Conservation (phyloP, 352 stramenopile species). For the Globisporangium paroecandrum region DNA sequence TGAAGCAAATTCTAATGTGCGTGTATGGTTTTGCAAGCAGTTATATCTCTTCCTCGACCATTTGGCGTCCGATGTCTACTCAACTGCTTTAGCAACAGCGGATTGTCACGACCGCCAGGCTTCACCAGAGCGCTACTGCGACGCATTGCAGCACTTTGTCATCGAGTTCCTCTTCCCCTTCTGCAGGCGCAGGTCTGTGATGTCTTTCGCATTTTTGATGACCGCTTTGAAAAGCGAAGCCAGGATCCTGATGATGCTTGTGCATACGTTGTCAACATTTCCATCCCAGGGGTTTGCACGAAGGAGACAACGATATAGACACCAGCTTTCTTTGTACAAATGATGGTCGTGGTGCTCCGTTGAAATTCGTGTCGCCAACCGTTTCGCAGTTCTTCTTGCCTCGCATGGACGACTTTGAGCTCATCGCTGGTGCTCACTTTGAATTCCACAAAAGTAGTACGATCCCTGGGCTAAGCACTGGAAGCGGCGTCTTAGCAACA, state of each 20-base stretch:
- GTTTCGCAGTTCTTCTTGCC: slow-evolving; percentile 1
- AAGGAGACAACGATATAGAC: not conserved
- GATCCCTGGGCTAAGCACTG: too few species aligned
- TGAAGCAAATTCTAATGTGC: not conserved
- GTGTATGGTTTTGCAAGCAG: not conserved
- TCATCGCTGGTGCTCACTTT: slow-evolving; percentile 1
- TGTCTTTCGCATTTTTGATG: not conserved
- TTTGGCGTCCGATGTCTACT: not conserved
- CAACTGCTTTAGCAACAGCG: not conserved
- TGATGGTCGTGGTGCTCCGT: not conserved
- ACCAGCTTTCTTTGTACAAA: not conserved
- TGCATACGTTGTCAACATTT: not conserved
- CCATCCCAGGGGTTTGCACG: not conserved
- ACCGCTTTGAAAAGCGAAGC: not conserved
- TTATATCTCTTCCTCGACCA: slow-evolving; percentile 6
- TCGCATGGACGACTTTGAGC: slow-evolving; percentile 8
- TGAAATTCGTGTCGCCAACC: not conserved
- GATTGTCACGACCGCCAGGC: not conserved
- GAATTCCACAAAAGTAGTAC: not conserved
- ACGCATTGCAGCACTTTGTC: slow-evolving; percentile 2
- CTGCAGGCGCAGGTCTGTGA: slow-evolving; percentile 2
- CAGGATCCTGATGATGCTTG: not conserved
- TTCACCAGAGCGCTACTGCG: not conserved
- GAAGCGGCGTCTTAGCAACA: not conserved
- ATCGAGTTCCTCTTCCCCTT: slow-evolving; percentile 14